Percentiles rank a stretch among this genome's conserved stretches.
Conservation (phyloP, 2,329 filamentous ascomycete species). For the Zymoseptoria ardabiliae region DNA sequence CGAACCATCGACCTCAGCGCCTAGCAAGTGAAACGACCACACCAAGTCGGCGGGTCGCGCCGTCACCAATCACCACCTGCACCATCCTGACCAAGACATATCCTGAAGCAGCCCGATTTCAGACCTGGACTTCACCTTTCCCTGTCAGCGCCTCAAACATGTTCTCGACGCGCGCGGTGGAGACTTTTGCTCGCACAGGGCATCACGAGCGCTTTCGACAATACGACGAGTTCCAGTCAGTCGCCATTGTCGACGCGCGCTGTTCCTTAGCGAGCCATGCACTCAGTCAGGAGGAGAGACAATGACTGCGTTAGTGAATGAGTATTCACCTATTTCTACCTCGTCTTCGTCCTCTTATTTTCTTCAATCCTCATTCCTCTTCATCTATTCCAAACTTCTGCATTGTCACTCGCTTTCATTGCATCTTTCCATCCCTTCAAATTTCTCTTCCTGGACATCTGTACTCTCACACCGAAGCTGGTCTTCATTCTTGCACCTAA, state of each 20-base stretch:
- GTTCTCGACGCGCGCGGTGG: background rate
- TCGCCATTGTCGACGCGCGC: background rate
- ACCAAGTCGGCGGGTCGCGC: background rate
- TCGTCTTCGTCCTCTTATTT: background rate
- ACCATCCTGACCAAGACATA: background rate
- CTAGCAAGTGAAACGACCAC: background rate
- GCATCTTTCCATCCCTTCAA: background rate
- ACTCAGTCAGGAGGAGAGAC: background rate
- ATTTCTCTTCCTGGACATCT: background rate
- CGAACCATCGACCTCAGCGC: background rate
- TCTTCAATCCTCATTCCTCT: background rate
- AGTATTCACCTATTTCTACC: background rate
- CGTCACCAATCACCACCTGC: background rate
- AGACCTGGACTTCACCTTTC: background rate
- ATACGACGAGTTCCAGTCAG: background rate
- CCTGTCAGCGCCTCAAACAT: background rate
- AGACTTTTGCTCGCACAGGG: background rate
- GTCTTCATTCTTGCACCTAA: conserved; percentile 20
- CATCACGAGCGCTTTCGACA: background rate
- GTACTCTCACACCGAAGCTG: conserved; percentile 16
- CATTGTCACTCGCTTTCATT: background rate
- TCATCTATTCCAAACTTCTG: background rate
- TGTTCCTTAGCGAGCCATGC: background rate
- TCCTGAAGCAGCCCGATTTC: background rate
- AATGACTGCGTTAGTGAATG: background rate